Evolutionary conservation across 192 early-diverging fungal species (phyloP).

Genomic region (Backusella morwellensis): DNA sequence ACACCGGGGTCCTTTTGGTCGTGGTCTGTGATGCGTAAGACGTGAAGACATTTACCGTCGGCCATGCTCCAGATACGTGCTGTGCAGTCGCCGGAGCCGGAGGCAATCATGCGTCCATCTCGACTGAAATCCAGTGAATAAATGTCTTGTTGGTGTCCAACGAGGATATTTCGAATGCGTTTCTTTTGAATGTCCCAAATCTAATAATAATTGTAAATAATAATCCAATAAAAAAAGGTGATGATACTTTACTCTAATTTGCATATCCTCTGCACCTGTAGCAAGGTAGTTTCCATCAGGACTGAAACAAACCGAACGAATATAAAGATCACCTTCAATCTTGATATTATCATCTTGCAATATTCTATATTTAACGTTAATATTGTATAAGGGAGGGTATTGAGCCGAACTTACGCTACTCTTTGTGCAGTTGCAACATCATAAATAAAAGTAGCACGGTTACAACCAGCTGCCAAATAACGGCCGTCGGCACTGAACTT

Average conservation of each 20-base stretch:
- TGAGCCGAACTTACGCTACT: conserved; percentile 51
- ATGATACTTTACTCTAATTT: conserved; percentile 67
- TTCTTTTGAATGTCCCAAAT: conserved; percentile 72
- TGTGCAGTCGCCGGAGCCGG: conserved; percentile 85
- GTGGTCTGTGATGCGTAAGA: conserved; percentile 75
- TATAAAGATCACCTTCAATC: conserved; percentile 87
- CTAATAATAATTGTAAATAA: conserved; percentile 14
- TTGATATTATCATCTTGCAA: conserved; percentile 75
- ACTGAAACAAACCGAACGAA: conserved; percentile 94
- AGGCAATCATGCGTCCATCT: conserved; percentile 87
- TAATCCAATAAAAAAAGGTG: not conserved
- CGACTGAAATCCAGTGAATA: conserved; percentile 94
- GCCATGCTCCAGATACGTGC: conserved; percentile 90
- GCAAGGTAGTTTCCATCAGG: conserved; percentile 89
- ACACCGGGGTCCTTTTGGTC: conserved; percentile 91
- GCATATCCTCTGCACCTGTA: conserved; percentile 95
- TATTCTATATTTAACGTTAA: conserved; percentile 42
- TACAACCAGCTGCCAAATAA: conserved; percentile 94
- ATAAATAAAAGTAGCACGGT: conserved; percentile 86
- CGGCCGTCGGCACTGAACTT: conserved; percentile 94
- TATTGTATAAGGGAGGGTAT: too few species aligned
- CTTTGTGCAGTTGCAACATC: conserved; percentile 69
- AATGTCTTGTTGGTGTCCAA: conserved; percentile 96
- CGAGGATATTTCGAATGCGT: conserved; percentile 63
- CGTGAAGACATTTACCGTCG: conserved; percentile 67